These are phyloP conservation scores for Theileria luwenshuni DNA, from an alignment of 169 alveolate species.

Conservation along the genomic window DNA sequence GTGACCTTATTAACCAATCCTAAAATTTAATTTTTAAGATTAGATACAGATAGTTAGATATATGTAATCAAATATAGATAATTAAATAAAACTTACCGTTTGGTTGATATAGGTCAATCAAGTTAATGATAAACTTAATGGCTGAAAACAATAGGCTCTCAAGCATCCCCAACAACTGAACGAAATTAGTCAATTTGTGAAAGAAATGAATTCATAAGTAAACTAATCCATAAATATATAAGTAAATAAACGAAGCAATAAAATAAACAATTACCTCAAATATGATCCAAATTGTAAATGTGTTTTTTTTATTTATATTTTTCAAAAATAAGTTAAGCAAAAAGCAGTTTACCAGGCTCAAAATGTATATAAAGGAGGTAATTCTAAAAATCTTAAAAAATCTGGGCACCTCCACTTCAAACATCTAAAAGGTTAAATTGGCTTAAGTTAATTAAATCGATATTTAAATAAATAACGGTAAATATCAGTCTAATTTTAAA, in stretches of 20 bases:
- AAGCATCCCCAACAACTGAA: conserved; percentile 39
- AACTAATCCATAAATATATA: too few relatives aligned
- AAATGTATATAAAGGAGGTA: conserved; percentile 60
- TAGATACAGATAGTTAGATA: neutral
- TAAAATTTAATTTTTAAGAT: neutral
- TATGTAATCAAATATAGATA: neutral
- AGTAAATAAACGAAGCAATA: neutral
- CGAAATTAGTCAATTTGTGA: conserved; percentile 21
- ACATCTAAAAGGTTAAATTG: too few relatives aligned
- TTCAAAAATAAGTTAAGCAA: conserved; percentile 67
- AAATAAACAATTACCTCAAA: conserved; percentile 71
- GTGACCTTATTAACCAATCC: conserved; percentile 74
- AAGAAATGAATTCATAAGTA: too few relatives aligned
- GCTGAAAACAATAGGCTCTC: conserved; percentile 24
- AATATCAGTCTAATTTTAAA: neutral
- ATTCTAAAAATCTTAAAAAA: conserved; percentile 63
- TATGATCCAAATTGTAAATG: conserved; percentile 85
- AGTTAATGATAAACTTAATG: conserved; percentile 29
- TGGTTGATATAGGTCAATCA: conserved; percentile 32
- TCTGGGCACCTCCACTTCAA: conserved; percentile 82
- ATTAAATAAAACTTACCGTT: conserved; percentile 1
- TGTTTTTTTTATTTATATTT: conserved; percentile 67
- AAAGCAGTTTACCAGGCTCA: conserved; percentile 70
- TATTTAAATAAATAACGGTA: neutral
- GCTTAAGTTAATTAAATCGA: neutral